Base-by-base conservation (phyloP, 345 rosid species). In the Sonneratia alba region DNA sequence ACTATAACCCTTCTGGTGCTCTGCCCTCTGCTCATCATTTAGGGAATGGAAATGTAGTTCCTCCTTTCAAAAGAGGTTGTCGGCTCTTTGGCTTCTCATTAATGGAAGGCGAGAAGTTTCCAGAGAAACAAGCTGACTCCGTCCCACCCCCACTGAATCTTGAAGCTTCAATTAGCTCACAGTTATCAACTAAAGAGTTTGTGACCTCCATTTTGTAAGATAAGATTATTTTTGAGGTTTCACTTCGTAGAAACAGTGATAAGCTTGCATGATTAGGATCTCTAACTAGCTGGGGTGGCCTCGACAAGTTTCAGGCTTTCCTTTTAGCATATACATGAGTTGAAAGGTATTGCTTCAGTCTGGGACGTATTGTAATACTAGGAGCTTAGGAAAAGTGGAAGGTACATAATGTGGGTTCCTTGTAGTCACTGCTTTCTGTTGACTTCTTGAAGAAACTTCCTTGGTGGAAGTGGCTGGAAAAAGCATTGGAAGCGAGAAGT, bases 81-180 rank as follows among this genome's bases (percentile, higher is more conserved):
- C 86, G 97, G 76, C 92, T 95, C 72, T 95, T 95, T 73, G 99
- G 99, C 51, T 91, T 95, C 84, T 92, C 89, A 1, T 72, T 95
- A 80, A 92, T 88, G 0, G 96, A 92, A 65, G 96, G 86, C 75
- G 74, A 80, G 36, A 82, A 76, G 74, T 75, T 71, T 47, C 37
- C 84, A 0, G 63, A 71, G 42, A 75, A 75, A 45, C 81, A 85
- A 62, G 80, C 78, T 40, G 74, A 72, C 71, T 70, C 80, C 61
- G 74, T 70, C 9, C 14, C 84, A 7, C 67, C 85, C 74, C 36
- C 78, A 3, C 56, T 78, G 68, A 76, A 70, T 69, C 77, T 75
- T 8, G 83, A 79, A 37, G 68, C 80, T 62, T 62, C 66, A 13
- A 62, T 62, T 27, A 8, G 66, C 19, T 27, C 66, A 62, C 66